Conservation (phyloP, 495 filamentous ascomycete genomes). For the Neurospora sp. region DNA sequence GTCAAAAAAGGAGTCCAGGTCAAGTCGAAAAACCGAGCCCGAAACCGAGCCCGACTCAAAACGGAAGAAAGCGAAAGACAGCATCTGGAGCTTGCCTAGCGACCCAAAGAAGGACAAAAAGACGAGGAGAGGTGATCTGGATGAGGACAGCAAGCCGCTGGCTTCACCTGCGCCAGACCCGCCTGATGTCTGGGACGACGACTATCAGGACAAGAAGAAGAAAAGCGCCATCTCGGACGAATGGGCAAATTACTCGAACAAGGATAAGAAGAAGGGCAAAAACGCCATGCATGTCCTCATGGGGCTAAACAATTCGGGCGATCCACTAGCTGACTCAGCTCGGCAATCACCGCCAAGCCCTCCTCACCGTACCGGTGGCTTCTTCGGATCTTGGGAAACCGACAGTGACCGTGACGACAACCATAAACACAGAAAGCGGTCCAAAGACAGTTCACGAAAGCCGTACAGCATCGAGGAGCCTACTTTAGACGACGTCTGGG, state of each 20-base stretch:
- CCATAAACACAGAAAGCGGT: slow-evolving; percentile 12
- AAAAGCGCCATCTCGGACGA: slow-evolving; percentile 11
- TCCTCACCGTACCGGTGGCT: slow-evolving; percentile 10
- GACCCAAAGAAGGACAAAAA: slow-evolving; percentile 13
- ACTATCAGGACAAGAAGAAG: slow-evolving; percentile 23
- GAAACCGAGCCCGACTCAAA: slow-evolving; percentile 18
- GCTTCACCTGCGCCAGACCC: slow-evolving; percentile 19
- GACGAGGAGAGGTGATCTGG: slow-evolving; percentile 13
- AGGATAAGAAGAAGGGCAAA: slow-evolving; percentile 24
- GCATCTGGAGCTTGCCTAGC: slow-evolving; percentile 8
- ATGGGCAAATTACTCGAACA: slow-evolving; percentile 7
- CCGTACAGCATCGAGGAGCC: slow-evolving; percentile 38
- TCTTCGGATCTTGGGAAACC: slow-evolving; percentile 25
- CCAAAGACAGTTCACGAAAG: slow-evolving; percentile 17
- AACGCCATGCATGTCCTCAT: slow-evolving; percentile 20
- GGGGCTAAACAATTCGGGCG: slow-evolving; percentile 22
- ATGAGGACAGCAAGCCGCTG: slow-evolving; percentile 1
- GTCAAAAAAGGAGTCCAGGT: slow-evolving; percentile 4
- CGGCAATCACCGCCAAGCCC: slow-evolving; percentile 12
- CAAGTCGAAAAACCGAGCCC: slow-evolving; percentile 4
- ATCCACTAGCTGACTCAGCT: slow-evolving; percentile 13
- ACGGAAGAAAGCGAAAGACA: slow-evolving; percentile 12
- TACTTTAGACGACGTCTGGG: slow-evolving; percentile 29
- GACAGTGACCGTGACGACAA: slow-evolving; percentile 28
- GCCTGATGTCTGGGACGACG: slow-evolving; percentile 14